Base-by-base conservation (phyloP, 805 yeast species). In the Kodamaea restingae region DNA sequence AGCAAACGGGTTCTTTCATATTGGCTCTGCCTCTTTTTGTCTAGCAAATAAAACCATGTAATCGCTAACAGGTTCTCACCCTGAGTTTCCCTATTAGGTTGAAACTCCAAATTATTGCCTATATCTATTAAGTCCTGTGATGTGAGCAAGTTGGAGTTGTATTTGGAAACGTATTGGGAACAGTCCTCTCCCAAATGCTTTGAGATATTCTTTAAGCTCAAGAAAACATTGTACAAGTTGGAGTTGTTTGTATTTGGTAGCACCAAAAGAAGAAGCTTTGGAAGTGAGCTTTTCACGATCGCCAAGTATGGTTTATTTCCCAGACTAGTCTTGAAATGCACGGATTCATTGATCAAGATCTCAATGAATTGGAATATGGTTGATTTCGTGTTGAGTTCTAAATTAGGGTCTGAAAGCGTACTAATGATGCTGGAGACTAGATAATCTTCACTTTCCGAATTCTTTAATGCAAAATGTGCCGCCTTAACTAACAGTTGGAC, bases 351-450 rank as follows among this genome's bases (percentile, higher is more conserved):
- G 1, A 78, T 64, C 26, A 85, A 57, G n/a, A 78, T 73, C 44
- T 85, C 91, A 3, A 87, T 55, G 49, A 85, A 80, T 53, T 78
- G 85, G 42, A 86, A 70, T 6, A 85, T 70, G 45, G 81, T 84
- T 31, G 85, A 68, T 43, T 85, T 70, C 29, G 73, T 62, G 51
- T 85, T 84, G 32, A 85, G 50, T 61, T 78, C 79, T 11, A 75
- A 63, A 18, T 55, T 55, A 4, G 52, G 43, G 45, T 68, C 72
- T 20, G 70, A 71, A 15, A 81, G 61, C 31, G 77, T 77, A 42
- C 80, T 90, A 31, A 81, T 55, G 15, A 85, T 74, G 41, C 83
- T 76, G 5, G 84, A 78, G 52, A 79, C 79, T 45, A 84, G 65
- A 54, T 83, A 88, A 47, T 82, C 91, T 42, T 75, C 78, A 18